These are phyloP conservation scores for Omphalea diandra DNA, from an alignment of 441 rosid genomes.

Conservation along the genomic window DNA sequence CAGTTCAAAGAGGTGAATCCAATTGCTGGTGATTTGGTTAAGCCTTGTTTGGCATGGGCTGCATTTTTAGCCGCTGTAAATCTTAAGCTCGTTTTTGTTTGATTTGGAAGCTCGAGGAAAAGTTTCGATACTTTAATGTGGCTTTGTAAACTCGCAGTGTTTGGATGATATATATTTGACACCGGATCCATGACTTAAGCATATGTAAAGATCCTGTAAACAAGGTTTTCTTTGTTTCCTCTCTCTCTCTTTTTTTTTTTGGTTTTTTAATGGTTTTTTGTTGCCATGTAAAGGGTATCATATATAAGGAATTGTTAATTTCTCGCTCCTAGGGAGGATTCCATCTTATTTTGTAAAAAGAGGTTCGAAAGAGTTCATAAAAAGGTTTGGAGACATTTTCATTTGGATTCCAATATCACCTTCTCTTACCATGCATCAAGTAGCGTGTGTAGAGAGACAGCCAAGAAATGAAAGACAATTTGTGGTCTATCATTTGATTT, in stretches of 20 bases:
- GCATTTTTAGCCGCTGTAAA: conserved; percentile 56
- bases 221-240: not conserved
- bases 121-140: too few species aligned
- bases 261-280: not conserved
- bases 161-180: too few species aligned
- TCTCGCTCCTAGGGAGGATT: not conserved
- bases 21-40: conserved; percentile 66
- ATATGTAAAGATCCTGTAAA: not conserved
- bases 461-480: not conserved
- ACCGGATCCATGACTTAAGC: not conserved
- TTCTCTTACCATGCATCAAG: not conserved
- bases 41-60: conserved; percentile 72
- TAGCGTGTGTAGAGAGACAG: not conserved
- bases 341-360: not conserved
- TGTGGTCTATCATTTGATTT: not conserved
- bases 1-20: conserved; percentile 51
- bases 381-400: not conserved
- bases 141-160: too few species aligned
- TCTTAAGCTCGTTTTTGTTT: conserved; percentile 51
- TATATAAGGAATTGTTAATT: not conserved
- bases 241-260: not conserved
- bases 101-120: conserved; percentile 13
- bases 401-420: not conserved
- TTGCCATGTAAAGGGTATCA: not conserved
- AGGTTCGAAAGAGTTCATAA: not conserved